phyloP scores from a whole-genome alignment of 352 stramenopile species.

The Phytophthora brassicae region DNA sequence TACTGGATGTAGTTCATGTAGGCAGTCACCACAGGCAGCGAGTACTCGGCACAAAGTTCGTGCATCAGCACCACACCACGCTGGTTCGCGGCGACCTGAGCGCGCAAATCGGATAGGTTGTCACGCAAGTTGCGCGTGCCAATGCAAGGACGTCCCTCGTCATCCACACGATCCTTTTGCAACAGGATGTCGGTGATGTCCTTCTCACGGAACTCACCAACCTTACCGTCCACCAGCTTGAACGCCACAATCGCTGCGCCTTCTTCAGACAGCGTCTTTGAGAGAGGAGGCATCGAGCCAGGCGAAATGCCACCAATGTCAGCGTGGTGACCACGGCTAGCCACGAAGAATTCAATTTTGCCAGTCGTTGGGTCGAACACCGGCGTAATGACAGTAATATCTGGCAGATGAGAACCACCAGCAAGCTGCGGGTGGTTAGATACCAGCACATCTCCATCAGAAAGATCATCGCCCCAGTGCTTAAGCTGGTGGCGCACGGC shows the following conservation, averaged over 20 bases:
- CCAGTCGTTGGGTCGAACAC: conserved; percentile 92
- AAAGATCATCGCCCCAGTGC: conserved; percentile 90
- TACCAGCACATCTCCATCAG: conserved; percentile 97
- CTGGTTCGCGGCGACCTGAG: conserved; percentile 98
- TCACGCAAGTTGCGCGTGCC: conserved; percentile 97
- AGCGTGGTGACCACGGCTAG: conserved; percentile 96
- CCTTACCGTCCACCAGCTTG: conserved; percentile 95
- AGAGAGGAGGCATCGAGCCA: conserved; percentile 95
- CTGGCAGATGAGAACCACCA: conserved; percentile 96
- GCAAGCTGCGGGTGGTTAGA: conserved; percentile 99
- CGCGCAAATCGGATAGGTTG: conserved; percentile 97
- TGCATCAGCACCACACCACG: conserved; percentile 95
- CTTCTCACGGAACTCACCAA: conserved; percentile 95
- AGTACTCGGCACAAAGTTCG: conserved; percentile 95
- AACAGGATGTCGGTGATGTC: conserved; percentile 96
- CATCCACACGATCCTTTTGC: conserved; percentile 85
- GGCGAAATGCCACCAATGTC: conserved; percentile 98
- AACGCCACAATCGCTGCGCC: conserved; percentile 99
- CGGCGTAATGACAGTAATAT: conserved; percentile 99
- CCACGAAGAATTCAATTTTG: conserved; percentile 98
- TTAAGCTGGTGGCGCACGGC: conserved; percentile 95
- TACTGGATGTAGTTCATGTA: conserved; percentile 99
- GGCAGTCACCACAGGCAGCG: conserved; percentile 92
- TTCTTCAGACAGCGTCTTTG: conserved; percentile 96
- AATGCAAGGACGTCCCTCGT: conserved; percentile 81